These are phyloP conservation scores for Talaromyces thailandensis DNA, from an alignment of 495 filamentous ascomycete species.

Conservation along the genomic window DNA sequence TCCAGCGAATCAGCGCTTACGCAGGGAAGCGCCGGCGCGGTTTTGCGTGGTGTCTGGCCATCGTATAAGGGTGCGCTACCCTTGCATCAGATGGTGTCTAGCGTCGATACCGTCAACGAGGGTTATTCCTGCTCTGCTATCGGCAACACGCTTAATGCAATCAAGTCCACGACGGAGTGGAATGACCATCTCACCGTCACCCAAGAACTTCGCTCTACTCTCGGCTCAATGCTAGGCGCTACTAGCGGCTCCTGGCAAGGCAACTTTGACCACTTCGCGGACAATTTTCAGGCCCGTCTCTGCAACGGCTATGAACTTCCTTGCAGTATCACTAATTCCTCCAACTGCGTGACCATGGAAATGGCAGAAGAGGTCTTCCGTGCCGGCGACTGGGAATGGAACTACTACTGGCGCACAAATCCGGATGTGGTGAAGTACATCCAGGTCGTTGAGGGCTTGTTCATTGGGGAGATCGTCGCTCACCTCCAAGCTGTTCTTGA, in stretches of 20 bases:
- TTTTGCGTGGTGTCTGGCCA: constrained; percentile 33
- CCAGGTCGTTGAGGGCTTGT: constrained; percentile 30
- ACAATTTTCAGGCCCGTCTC: constrained; percentile 35
- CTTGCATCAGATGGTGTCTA: constrained; percentile 28
- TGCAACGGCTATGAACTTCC: constrained; percentile 34
- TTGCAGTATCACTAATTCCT: constrained; percentile 21
- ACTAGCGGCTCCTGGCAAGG: constrained; percentile 22
- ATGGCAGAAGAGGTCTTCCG: constrained; percentile 33
- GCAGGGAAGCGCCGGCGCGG: constrained; percentile 29
- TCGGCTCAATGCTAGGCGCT: constrained; percentile 29
- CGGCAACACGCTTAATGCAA: constrained; percentile 13
- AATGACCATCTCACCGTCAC: constrained; percentile 29
- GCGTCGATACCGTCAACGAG: constrained; percentile 29
- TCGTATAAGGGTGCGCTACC: constrained; percentile 23
- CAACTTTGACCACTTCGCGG: constrained; percentile 35
- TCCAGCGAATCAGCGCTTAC: constrained; percentile 30
- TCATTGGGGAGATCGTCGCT: constrained; percentile 31
- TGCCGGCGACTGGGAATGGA: constrained; percentile 38
- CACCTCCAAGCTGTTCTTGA: constrained; percentile 22
- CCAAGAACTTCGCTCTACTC: constrained; percentile 16
- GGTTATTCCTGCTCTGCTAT: constrained; percentile 27
- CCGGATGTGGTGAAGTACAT: constrained; percentile 28
- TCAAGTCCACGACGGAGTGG: constrained; percentile 27
- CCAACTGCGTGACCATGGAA: constrained; percentile 20
- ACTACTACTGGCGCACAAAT: constrained; percentile 35